phyloP scores from a whole-genome alignment of 2,329 filamentous ascomycete species.

The Zasmidium citrigriseum region DNA sequence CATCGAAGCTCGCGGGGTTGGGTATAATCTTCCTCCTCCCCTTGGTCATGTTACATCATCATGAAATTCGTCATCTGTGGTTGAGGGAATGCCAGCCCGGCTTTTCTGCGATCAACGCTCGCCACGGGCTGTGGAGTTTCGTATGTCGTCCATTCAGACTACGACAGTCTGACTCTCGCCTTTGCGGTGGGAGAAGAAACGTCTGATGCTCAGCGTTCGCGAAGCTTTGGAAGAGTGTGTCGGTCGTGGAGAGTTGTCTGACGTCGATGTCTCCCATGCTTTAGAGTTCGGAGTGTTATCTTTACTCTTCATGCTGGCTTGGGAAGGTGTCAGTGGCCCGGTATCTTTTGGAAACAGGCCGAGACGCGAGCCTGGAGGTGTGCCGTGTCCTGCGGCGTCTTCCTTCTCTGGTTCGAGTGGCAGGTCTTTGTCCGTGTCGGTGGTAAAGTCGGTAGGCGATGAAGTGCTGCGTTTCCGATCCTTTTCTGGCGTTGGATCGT shows the following conservation, averaged over 20 bases:
- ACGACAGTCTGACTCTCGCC: slow-evolving; percentile 9
- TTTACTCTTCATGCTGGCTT: slow-evolving; percentile 9
- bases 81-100: background rate
- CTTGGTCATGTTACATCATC: background rate
- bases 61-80: background rate
- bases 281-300: slow-evolving; percentile 14
- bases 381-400: background rate
- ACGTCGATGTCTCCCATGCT: slow-evolving; percentile 3
- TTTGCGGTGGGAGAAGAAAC: slow-evolving; percentile 17
- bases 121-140: background rate
- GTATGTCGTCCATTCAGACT: background rate
- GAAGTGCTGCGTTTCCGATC: slow-evolving; percentile 14
- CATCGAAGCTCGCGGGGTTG: background rate
- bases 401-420: slow-evolving; percentile 13
- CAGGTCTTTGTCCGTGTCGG: slow-evolving; percentile 6
- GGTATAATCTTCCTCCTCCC: background rate
- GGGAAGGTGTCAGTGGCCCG: slow-evolving; percentile 16
- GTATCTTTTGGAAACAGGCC: slow-evolving; percentile 21
- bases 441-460: slow-evolving; percentile 11
- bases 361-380: slow-evolving; percentile 7
- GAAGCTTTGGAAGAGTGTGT: slow-evolving; percentile 15
- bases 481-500: slow-evolving; percentile 7
- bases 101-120: background rate
- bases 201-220: slow-evolving; percentile 16
- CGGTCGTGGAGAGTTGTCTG: slow-evolving; percentile 4